phyloP scores from a whole-genome alignment of 441 rosid species.

The Gossypium lobatum region DNA sequence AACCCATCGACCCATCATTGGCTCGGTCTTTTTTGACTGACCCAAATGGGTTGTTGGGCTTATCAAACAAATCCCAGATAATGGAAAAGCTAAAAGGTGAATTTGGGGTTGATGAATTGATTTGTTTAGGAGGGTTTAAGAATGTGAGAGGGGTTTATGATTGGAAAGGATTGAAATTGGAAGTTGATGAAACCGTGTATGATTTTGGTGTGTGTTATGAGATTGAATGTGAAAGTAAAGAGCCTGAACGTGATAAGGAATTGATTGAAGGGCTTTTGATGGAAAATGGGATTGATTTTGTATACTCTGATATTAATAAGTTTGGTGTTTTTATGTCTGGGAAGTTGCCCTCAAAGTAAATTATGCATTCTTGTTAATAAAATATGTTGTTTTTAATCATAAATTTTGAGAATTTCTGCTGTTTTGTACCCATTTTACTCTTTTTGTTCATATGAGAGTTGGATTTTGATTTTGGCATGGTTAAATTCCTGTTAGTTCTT shows the following conservation, averaged over 20 bases:
- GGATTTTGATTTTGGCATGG: background rate
- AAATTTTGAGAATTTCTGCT: background rate
- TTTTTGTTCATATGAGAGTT: background rate
- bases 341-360: slow-evolving; percentile 26
- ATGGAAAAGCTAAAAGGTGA: slow-evolving; percentile 25
- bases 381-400: background rate
- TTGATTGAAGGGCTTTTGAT: slow-evolving; percentile 20
- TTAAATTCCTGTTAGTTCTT: too few species aligned
- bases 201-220: slow-evolving; percentile 40
- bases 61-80: slow-evolving; percentile 21
- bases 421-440: background rate
- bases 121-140: slow-evolving; percentile 38
- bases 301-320: slow-evolving; percentile 19
- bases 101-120: slow-evolving; percentile 26
- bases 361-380: background rate
- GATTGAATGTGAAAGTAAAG: slow-evolving; percentile 44
- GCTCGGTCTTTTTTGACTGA: slow-evolving; percentile 23
- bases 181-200: slow-evolving; percentile 37
- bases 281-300: slow-evolving; percentile 23
- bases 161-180: slow-evolving; percentile 40
- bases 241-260: slow-evolving; percentile 30
- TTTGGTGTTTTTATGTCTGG: slow-evolving; percentile 25
- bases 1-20: slow-evolving; percentile 20
- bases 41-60: slow-evolving; percentile 20
- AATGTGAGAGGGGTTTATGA: slow-evolving; percentile 40